Conservation (phyloP, 169 alveolate species). For the Plasmodium blacklocki region DNA sequence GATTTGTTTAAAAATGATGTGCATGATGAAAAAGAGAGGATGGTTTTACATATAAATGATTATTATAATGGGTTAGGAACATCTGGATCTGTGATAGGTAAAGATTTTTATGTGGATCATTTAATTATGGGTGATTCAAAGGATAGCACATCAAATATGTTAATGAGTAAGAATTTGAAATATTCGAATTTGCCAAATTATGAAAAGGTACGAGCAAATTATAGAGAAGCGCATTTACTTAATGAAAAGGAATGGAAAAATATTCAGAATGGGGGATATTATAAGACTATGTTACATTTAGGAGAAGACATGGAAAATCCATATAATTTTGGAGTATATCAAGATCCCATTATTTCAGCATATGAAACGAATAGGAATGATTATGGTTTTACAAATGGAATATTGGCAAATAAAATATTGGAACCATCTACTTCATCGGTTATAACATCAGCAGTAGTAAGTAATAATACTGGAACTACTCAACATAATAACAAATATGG, state of each 20-base stretch:
- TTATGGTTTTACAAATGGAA: neutral
- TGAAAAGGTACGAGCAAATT: slow-evolving; percentile 23
- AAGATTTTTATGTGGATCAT: slow-evolving; percentile 71
- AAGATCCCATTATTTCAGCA: too few species aligned
- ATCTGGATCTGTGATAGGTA: slow-evolving; percentile 2
- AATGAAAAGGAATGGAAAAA: slow-evolving; percentile 1
- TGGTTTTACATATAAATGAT: slow-evolving; percentile 2
- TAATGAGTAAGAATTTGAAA: slow-evolving; percentile 30
- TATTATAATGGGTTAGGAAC: neutral
- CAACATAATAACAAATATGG: slow-evolving; percentile 2
- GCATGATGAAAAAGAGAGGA: neutral
- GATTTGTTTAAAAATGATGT: neutral
- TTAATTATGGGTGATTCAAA: slow-evolving; percentile 20
- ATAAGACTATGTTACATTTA: too few species aligned
- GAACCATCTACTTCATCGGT: slow-evolving; percentile 2
- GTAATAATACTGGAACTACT: neutral
- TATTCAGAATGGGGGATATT: neutral
- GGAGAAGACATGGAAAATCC: neutral
- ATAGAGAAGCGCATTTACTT: slow-evolving; percentile 16
- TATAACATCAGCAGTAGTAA: neutral
- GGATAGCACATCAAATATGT: slow-evolving; percentile 6
- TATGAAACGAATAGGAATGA: too few species aligned
- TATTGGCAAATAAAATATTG: slow-evolving; percentile 11
- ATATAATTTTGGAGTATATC: neutral
- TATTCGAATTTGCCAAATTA: slow-evolving; percentile 44